These are phyloP conservation scores for Toxicodendron radicans DNA, from an alignment of 345 rosid species.

Conservation along the genomic window DNA sequence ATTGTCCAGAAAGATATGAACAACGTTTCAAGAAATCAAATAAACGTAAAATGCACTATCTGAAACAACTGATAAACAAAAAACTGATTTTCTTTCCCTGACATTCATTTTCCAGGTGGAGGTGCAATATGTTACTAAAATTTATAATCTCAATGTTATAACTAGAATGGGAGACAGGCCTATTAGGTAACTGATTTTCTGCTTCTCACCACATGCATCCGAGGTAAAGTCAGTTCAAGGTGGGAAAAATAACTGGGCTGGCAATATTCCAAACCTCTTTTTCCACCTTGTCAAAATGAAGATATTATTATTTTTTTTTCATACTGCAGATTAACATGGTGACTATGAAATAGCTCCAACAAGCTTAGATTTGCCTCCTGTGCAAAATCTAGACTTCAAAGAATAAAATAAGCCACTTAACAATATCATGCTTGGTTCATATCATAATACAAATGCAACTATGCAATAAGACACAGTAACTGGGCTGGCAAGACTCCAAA, in stretches of 20 bases:
- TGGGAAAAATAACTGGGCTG: background rate
- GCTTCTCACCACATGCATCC: background rate
- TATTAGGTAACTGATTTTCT: background rate
- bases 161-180: background rate
- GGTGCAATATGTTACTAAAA: background rate
- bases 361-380: background rate
- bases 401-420: too few relatives aligned
- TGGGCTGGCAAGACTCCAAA: background rate
- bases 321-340: background rate
- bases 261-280: background rate
- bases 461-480: background rate
- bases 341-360: background rate
- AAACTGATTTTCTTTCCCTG: background rate
- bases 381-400: background rate
- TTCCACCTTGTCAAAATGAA: background rate
- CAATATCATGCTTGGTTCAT: too few relatives aligned
- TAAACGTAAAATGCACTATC: background rate
- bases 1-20: background rate
- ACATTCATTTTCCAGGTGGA: background rate
- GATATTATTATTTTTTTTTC: background rate
- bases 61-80: background rate
- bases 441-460: too few relatives aligned
- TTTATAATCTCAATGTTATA: background rate
- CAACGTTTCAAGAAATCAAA: background rate
- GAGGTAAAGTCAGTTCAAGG: background rate